phyloP scores from a whole-genome alignment of 805 yeast genomes.

The Ogataea siamensis region DNA sequence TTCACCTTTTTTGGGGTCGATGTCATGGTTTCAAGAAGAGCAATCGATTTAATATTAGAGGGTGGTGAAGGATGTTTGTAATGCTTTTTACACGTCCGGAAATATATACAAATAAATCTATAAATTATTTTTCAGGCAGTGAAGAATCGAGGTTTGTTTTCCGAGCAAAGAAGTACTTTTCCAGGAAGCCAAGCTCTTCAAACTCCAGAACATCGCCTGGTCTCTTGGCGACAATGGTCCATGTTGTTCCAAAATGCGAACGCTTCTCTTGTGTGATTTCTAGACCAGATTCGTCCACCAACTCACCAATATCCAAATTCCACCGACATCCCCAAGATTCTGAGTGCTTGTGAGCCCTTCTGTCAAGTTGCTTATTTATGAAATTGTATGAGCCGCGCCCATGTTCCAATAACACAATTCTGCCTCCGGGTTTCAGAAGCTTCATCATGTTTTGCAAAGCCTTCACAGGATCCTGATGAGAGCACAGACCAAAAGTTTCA shows the following conservation, averaged over 20 bases:
- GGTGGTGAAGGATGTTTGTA: too few species aligned
- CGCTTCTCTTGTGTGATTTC: slow-evolving; percentile 78
- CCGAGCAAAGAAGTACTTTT: slow-evolving; percentile 43
- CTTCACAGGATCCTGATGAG: slow-evolving; percentile 88
- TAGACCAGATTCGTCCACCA: slow-evolving; percentile 79
- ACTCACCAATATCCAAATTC: slow-evolving; percentile 90
- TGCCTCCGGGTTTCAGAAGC: slow-evolving; percentile 84
- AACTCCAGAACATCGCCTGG: slow-evolving; percentile 59
- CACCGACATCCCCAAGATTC: slow-evolving; percentile 96
- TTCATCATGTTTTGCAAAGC: slow-evolving; percentile 73
- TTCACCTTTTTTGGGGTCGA: slow-evolving; percentile 20
- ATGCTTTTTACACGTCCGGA: slow-evolving; percentile 4
- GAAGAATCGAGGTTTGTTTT: slow-evolving; percentile 34
- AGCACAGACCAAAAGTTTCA: slow-evolving; percentile 94
- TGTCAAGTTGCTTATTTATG: slow-evolving; percentile 77
- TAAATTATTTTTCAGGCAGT: slow-evolving; percentile 11
- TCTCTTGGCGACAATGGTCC: slow-evolving; percentile 75
- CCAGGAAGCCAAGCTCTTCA: slow-evolving; percentile 48
- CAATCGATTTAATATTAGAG: too few species aligned
- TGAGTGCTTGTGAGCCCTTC: slow-evolving; percentile 77
- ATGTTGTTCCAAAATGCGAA: slow-evolving; percentile 89
- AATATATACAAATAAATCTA: slow-evolving; percentile 8
- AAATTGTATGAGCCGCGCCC: slow-evolving; percentile 82
- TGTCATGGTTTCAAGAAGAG: too few species aligned
- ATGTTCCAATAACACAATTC: slow-evolving; percentile 85